Base-by-base conservation (phyloP, 345 rosid species). In the Schrenkiella parvula region DNA sequence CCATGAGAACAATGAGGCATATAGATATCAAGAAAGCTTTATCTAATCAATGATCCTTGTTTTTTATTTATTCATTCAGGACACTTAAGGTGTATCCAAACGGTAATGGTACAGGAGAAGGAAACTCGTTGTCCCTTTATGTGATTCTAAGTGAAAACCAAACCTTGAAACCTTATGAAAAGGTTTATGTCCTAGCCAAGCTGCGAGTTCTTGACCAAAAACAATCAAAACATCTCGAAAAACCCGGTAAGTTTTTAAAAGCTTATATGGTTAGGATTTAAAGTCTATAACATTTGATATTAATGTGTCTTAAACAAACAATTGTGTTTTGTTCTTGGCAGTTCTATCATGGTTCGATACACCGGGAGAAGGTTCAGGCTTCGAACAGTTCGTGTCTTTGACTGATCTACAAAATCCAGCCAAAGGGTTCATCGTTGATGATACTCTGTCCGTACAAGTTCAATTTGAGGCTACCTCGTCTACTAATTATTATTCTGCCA, bases 151-250 rank as follows among this genome's bases (percentile, higher is more conserved):
- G 18, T 53, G 39, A 4, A 26, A 53, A 39, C 1, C 38, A 52
- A 39, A 17, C 4, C 43, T 1, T 69, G 12, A 69, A 69, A 46
- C 55, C 56, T 21, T 42, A 31, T 14, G 55, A 69, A 38, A 56
- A 69, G 44, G 65, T 43, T 43, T 69, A 31, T 43, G 73, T 44
- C 19, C 65, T 44, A 19, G 64, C 43, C 15, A 69, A 56, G 25
- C 64, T 69, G n/a, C 44, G 73, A 14, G 55, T 69, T 69, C 23
- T 69, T 4, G 56, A 69, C 55, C 55, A 56, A 56, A 56, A 56
- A 14, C 43, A 13, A 19, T 42, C 55, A 5, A 68, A 44, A 13
- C 25, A 68, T 56, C 43, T 55, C 1, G 56, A 56, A 32, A 69
- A 57, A 28, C 63, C 23, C 55, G 31, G 64, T 68, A 68, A 66